phyloP scores from a whole-genome alignment of 2,329 filamentous ascomycete species.

The Samsoniella hepiali region DNA sequence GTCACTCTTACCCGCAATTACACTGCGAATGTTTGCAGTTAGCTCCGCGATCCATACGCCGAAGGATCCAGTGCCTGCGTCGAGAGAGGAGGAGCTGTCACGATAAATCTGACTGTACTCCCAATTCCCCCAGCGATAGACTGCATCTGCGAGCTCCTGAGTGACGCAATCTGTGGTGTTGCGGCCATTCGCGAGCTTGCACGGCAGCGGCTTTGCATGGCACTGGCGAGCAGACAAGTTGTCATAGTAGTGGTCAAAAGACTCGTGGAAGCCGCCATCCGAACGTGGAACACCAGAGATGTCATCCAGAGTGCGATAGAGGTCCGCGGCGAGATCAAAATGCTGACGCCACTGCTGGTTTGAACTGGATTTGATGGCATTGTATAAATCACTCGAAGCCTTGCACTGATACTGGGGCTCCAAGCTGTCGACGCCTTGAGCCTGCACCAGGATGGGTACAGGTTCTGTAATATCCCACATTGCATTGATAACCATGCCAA shows the following conservation, averaged over 20 bases:
- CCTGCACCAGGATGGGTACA: slow-evolving; percentile 49
- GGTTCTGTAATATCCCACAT: slow-evolving; percentile 55
- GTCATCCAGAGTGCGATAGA: slow-evolving; percentile 61
- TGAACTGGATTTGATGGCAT: slow-evolving; percentile 40
- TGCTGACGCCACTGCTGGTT: slow-evolving; percentile 60
- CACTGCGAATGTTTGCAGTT: slow-evolving; percentile 59
- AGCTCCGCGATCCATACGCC: slow-evolving; percentile 76
- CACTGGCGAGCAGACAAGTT: slow-evolving; percentile 78
- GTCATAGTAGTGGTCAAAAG: slow-evolving; percentile 81
- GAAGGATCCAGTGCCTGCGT: slow-evolving; percentile 57
- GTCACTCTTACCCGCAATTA: slow-evolving; percentile 38
- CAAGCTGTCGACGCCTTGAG: slow-evolving; percentile 63
- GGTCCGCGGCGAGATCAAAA: slow-evolving; percentile 49
- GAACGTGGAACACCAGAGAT: slow-evolving; percentile 61
- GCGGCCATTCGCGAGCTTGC: slow-evolving; percentile 47
- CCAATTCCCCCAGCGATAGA: slow-evolving; percentile 75
- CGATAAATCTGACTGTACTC: slow-evolving; percentile 80
- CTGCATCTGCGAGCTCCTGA: slow-evolving; percentile 59
- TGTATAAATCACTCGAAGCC: slow-evolving; percentile 43
- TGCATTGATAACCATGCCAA: slow-evolving; percentile 68
- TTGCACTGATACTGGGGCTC: slow-evolving; percentile 70
- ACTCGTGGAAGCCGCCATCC: slow-evolving; percentile 63
- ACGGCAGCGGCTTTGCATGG: slow-evolving; percentile 69
- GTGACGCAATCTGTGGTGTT: slow-evolving; percentile 58
- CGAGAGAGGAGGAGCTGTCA: slow-evolving; percentile 59